Evolutionary conservation across 2,329 filamentous ascomycete species (phyloP), one percentile per base, ranked within the genome.

Genomic region (Mycocentrospora acerina): DNA sequence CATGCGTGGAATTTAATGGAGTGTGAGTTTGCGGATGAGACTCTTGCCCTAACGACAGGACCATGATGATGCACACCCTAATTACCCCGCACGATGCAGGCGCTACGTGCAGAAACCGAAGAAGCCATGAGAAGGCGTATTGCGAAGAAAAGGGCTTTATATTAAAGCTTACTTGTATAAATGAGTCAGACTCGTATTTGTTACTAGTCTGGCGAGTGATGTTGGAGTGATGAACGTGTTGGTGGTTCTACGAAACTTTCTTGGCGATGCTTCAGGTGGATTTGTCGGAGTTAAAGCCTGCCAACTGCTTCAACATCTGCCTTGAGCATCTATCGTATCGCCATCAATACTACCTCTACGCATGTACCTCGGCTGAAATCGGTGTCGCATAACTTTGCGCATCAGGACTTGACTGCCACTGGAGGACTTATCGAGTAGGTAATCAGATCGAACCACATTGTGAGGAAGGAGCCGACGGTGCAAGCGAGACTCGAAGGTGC

Each of bases 321-420:
- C 13, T 27, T 14, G 13, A 27, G 25, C 25, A n/a, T 5, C 25
- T 6, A 27, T 14, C 13, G 6, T 6, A 27, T 4, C 11, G 5
- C 12, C 11, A 12, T 6, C 24, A 13, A 29, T 5, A 14, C 8
- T 7, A 12, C 15, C 2, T 13, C 22, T 17, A 13, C 13, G 13
- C 15, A 26, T 15, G n/a, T 16, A 4, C 5, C 25, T 27, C 7
- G 11, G 19, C 26, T 19, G 6, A 11, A 7, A 5, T 16, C 7
- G 19, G 34, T 33, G 44, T 48, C 39, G 47, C 41, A 15, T 9
- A 42, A 38, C 24, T 31, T n/a, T 34, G 44, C 38, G 39, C 39
- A 36, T 35, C 16, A 5, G 14, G 10, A 10, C 27, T 28, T 19
- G 13, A 24, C 19, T 17, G 13, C 24, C 27, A 40, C 41, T 31